Evolutionary conservation across 768 basidiomycete species (phyloP).

Genomic region (Pluteus cervinus): DNA sequence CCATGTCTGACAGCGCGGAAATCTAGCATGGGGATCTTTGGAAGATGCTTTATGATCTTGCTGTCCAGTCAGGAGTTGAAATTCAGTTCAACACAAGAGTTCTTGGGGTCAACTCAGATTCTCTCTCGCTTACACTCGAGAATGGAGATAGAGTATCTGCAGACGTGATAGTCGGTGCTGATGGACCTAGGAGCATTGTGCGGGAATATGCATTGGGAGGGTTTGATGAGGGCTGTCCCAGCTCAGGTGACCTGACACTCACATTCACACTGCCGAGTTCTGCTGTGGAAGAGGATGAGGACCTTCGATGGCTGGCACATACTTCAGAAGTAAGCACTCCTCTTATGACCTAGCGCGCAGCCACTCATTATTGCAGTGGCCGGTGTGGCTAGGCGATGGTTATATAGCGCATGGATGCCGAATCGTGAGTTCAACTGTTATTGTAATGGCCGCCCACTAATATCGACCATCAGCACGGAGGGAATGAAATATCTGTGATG

Average conservation of each 20-base stretch:
- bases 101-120: conserved; percentile 19
- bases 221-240: conserved; percentile 23
- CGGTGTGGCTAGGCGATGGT: conserved; percentile 26
- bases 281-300: conserved; percentile 24
- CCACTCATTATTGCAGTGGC: conserved; percentile 19
- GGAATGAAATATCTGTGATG: too few species aligned
- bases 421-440: conserved; percentile 6
- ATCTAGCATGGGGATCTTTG: conserved; percentile 49
- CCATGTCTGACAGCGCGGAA: background rate
- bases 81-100: conserved; percentile 37
- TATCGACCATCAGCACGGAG: too few species aligned
- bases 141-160: conserved; percentile 37
- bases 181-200: conserved; percentile 42
- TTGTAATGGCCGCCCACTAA: too few species aligned
- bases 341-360: background rate
- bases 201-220: too few species aligned
- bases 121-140: conserved; percentile 30
- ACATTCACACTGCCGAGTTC: conserved; percentile 26
- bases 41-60: conserved; percentile 38
- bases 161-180: conserved; percentile 57
- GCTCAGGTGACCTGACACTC: conserved; percentile 19
- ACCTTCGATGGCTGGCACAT: conserved; percentile 20
- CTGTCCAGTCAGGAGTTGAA: conserved; percentile 39
- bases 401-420: conserved; percentile 17
- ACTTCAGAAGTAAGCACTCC: conserved; percentile 21